Evolutionary conservation across 2,329 filamentous ascomycete genomes (phyloP).

Genomic region (Colletotrichum sp.): DNA sequence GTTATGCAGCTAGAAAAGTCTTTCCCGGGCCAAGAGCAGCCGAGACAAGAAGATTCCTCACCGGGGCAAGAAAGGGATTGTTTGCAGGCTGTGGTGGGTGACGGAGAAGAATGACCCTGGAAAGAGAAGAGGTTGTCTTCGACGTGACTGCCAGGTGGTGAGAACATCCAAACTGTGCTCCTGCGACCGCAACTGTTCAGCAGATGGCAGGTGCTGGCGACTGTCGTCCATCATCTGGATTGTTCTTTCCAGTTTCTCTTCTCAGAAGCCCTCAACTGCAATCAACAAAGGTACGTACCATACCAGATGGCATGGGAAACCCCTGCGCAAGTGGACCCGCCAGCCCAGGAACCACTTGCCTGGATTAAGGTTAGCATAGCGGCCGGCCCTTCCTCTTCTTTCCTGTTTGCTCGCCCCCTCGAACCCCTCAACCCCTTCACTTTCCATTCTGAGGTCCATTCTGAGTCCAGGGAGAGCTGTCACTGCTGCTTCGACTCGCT

Average conservation of each 20-base stretch:
- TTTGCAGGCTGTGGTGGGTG: not conserved
- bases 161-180: not conserved
- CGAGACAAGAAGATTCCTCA: conserved; percentile 6
- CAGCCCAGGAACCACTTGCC: not conserved
- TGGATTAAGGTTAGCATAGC: conserved; percentile 7
- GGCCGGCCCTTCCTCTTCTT: not conserved
- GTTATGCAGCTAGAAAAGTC: conserved; percentile 1
- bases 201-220: not conserved
- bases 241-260: not conserved
- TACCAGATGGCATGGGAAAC: not conserved
- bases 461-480: not conserved
- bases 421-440: not conserved
- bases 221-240: not conserved
- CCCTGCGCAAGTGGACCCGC: conserved; percentile 3
- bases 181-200: not conserved
- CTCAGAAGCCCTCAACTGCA: not conserved
- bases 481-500: not conserved
- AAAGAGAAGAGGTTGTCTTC: not conserved
- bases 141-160: not conserved
- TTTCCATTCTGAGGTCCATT: not conserved
- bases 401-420: not conserved
- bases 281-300: not conserved
- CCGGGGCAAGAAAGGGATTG: conserved; percentile 19
- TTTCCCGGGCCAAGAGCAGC: not conserved
- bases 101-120: not conserved